Conservation (phyloP, 768 basidiomycete genomes). For the Calocera viscosa region DNA sequence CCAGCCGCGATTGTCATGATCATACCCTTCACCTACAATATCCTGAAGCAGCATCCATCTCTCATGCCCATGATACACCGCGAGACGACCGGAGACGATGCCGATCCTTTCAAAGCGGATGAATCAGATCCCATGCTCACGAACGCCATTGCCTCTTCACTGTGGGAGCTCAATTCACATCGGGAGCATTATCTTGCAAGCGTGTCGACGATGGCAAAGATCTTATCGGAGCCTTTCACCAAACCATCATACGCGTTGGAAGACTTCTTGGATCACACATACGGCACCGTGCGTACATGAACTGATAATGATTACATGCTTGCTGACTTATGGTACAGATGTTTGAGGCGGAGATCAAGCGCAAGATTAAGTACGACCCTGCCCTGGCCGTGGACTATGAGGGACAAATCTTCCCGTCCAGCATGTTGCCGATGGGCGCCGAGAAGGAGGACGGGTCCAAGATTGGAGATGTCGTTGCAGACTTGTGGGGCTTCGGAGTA, state of each 20-base stretch:
- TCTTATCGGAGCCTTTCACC: slow-evolving; percentile 84
- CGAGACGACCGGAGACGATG: slow-evolving; percentile 11
- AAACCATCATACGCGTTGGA: slow-evolving; percentile 83
- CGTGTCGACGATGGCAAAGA: slow-evolving; percentile 74
- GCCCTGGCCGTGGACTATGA: slow-evolving; percentile 31
- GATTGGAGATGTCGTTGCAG: slow-evolving; percentile 15
- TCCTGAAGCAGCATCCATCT: slow-evolving; percentile 80
- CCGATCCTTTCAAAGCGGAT: slow-evolving; percentile 55
- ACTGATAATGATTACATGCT: not conserved
- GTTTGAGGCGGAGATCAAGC: slow-evolving; percentile 68
- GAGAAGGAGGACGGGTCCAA: slow-evolving; percentile 10
- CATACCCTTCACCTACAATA: slow-evolving; percentile 88
- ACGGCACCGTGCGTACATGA: slow-evolving; percentile 49
- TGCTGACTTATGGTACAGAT: slow-evolving; percentile 45
- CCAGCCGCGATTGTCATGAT: slow-evolving; percentile 84
- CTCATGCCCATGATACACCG: slow-evolving; percentile 91
- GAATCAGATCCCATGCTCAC: slow-evolving; percentile 68
- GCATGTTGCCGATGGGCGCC: not conserved
- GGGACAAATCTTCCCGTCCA: not conserved
- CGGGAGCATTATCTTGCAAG: slow-evolving; percentile 70
- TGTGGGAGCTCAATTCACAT: slow-evolving; percentile 85
- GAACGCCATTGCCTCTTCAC: slow-evolving; percentile 68
- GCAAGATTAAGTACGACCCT: slow-evolving; percentile 71
- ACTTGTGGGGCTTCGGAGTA: slow-evolving; percentile 16
- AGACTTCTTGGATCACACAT: slow-evolving; percentile 92